Evolutionary conservation across 1,139 yeast genomes (phyloP).

Genomic region (Kurtzmaniella quercitrusa): DNA sequence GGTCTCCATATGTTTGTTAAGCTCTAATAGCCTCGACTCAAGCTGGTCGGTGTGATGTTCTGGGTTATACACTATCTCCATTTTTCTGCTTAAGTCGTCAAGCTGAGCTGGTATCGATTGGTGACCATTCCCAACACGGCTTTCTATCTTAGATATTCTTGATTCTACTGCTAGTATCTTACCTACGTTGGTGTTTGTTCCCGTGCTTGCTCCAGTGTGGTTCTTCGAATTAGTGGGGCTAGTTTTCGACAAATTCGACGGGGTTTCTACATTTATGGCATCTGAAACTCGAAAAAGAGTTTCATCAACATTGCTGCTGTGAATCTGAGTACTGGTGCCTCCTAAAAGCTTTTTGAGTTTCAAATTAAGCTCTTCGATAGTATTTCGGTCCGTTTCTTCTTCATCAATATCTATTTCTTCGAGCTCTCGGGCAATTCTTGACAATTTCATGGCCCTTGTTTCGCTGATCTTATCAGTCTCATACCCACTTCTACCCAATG

Average conservation of each 20-base stretch:
- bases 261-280: not conserved
- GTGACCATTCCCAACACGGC: constrained; percentile 13
- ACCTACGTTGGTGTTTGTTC: not conserved
- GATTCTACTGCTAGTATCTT: constrained; percentile 18
- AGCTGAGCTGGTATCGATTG: constrained; percentile 21
- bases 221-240: not conserved
- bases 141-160: constrained; percentile 21
- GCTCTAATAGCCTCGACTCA: constrained; percentile 14
- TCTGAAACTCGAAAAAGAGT: not conserved
- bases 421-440: constrained; percentile 42
- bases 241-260: not conserved
- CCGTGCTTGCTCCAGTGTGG: too few relatives aligned
- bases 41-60: constrained; percentile 22
- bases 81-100: constrained; percentile 31
- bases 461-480: constrained; percentile 24
- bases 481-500: constrained; percentile 25
- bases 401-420: constrained; percentile 24
- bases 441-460: constrained; percentile 38
- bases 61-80: constrained; percentile 36
- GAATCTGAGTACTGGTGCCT: not conserved
- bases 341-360: not conserved
- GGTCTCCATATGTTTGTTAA: constrained; percentile 16
- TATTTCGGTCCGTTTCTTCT: not conserved
- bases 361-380: not conserved
- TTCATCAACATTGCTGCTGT: not conserved